These are phyloP conservation scores for Dalbergia cultrata DNA, from an alignment of 306 rosid species.

Conservation along the genomic window DNA sequence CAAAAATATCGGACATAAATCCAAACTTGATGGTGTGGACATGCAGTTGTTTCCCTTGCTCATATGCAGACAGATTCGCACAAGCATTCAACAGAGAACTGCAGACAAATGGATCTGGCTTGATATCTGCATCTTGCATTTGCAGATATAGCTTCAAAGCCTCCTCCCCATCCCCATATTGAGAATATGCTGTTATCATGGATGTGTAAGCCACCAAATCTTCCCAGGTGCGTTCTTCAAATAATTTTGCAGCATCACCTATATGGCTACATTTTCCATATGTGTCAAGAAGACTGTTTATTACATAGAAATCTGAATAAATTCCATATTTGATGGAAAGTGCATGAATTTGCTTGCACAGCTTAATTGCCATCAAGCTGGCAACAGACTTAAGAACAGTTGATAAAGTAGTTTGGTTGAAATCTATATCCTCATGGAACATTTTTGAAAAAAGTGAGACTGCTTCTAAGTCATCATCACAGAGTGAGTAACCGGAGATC, in stretches of 20 bases:
- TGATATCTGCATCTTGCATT: constrained; percentile 66
- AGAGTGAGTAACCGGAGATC: constrained; percentile 74
- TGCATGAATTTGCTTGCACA: constrained; percentile 74
- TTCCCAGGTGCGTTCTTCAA: constrained; percentile 70
- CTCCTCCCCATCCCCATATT: constrained; percentile 81
- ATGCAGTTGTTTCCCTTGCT: constrained; percentile 91
- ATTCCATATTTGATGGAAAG: constrained; percentile 81
- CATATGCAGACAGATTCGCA: constrained; percentile 85
- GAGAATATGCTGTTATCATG: constrained; percentile 88
- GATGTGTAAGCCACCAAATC: constrained; percentile 93
- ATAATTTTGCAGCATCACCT: constrained; percentile 68
- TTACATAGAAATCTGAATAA: constrained; percentile 67
- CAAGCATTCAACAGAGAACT: constrained; percentile 93
- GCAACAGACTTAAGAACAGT: constrained; percentile 84
- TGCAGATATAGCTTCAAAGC: constrained; percentile 80
- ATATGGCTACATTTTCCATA: constrained; percentile 77
- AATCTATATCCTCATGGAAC: constrained; percentile 63
- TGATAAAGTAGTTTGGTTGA: constrained; percentile 83
- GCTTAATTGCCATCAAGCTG: constrained; percentile 58
- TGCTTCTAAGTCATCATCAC: constrained; percentile 73
- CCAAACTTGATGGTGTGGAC: constrained; percentile 85
- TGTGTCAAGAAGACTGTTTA: constrained; percentile 86
- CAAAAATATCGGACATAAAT: constrained; percentile 78
- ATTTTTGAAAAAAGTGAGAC: constrained; percentile 62
- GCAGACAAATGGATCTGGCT: constrained; percentile 80